Conservation (phyloP, 2,329 filamentous ascomycete genomes). For the Harringtonia lauricola region DNA sequence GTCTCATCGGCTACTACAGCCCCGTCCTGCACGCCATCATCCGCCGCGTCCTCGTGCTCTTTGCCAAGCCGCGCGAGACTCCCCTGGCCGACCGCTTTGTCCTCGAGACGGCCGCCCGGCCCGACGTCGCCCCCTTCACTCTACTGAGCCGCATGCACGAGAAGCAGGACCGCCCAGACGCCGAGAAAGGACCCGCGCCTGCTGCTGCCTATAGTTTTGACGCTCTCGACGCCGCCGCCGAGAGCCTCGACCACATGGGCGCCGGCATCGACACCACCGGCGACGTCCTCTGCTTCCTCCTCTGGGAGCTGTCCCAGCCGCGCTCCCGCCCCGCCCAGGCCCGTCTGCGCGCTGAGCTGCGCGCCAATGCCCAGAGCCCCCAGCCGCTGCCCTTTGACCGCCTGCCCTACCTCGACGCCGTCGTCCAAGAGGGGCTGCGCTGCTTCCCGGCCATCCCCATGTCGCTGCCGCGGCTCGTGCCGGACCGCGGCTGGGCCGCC, state of each 20-base stretch:
- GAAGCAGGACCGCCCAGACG: slow-evolving; percentile 21
- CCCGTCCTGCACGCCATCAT: slow-evolving; percentile 38
- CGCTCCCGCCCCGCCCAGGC: slow-evolving; percentile 38
- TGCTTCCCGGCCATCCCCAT: slow-evolving; percentile 56
- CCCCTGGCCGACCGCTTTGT: slow-evolving; percentile 51
- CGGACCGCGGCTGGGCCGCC: slow-evolving; percentile 16
- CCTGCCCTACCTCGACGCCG: slow-evolving; percentile 49
- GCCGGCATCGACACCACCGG: slow-evolving; percentile 64
- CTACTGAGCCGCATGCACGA: slow-evolving; percentile 47
- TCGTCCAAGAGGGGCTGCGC: slow-evolving; percentile 50
- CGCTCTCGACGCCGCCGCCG: slow-evolving; percentile 47
- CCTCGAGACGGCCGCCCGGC: slow-evolving; percentile 34
- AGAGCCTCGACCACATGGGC: slow-evolving; percentile 61
- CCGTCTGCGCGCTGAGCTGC: slow-evolving; percentile 41
- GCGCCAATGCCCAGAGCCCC: neutral
- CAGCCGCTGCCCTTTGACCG: slow-evolving; percentile 28
- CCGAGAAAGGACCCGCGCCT: slow-evolving; percentile 6
- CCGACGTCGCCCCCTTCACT: slow-evolving; percentile 39
- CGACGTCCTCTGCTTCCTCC: slow-evolving; percentile 57
- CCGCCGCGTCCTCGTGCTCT: slow-evolving; percentile 29
- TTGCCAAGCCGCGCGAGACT: slow-evolving; percentile 43
- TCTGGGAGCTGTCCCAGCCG: slow-evolving; percentile 59
- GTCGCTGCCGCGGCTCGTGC: slow-evolving; percentile 52
- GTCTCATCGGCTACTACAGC: slow-evolving; percentile 45
- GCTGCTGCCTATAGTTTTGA: slow-evolving; percentile 26